Conservation (phyloP, 2,329 filamentous ascomycete genomes). For the Aspergillus felis region DNA sequence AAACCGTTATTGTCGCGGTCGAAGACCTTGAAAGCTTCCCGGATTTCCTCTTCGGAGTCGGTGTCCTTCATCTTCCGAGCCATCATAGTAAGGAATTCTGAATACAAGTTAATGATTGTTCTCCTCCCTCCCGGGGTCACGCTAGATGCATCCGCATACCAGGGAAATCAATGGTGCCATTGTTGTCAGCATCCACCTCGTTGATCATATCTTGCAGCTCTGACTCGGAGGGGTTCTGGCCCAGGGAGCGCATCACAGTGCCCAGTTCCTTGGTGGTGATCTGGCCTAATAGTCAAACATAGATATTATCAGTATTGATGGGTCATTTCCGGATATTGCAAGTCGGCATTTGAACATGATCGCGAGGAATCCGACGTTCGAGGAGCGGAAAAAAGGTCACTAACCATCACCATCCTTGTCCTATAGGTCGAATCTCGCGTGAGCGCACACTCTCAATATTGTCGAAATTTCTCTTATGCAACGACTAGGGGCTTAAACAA, state of each 20-base stretch:
- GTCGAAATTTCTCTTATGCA: not conserved
- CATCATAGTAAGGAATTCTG: constrained; percentile 92
- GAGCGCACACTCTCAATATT: constrained; percentile 11
- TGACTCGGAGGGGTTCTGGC: constrained; percentile 85
- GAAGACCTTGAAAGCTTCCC: constrained; percentile 86
- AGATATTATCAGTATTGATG: constrained; percentile 10
- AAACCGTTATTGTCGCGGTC: constrained; percentile 90
- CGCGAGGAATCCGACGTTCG: not conserved
- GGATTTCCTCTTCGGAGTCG: constrained; percentile 85
- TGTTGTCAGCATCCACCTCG: constrained; percentile 89
- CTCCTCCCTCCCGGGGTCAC: not conserved
- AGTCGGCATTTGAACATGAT: not conserved
- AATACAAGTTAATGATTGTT: constrained; percentile 11
- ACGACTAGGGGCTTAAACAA: not conserved
- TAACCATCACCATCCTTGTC: constrained; percentile 90
- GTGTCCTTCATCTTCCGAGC: constrained; percentile 93
- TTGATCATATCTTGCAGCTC: constrained; percentile 94
- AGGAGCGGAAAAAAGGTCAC: constrained; percentile 36
- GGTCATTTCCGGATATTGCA: not conserved
- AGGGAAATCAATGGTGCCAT: constrained; percentile 87
- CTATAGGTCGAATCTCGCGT: constrained; percentile 43
- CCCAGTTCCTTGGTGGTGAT: constrained; percentile 89
- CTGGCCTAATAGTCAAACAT: constrained; percentile 57
- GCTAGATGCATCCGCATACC: constrained; percentile 51
- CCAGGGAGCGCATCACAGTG: constrained; percentile 85